Evolutionary conservation across 495 filamentous ascomycete genomes (phyloP), one percentile per base, ranked within the genome.

Genomic region (Parmelia sp.): DNA sequence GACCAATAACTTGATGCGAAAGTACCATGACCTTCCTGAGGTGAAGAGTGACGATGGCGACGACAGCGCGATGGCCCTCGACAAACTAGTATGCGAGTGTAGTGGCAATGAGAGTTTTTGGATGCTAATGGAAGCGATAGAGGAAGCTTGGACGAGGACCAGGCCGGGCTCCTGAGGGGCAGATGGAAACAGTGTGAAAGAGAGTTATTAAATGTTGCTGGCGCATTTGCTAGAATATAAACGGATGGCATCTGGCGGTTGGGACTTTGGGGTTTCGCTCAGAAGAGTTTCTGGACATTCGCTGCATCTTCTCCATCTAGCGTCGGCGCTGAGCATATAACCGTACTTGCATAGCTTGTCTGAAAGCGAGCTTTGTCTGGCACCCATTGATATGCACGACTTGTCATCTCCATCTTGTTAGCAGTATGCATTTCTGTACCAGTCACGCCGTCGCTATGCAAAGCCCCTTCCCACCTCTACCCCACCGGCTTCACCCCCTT

Each of bases 401-500:
- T 51, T 1, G 12, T 15, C 23, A 3, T 4, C 15, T 29, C 25
- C 15, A 51, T 11, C 1, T 12, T 12, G 4, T 7, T 23, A 3
- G 10, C 10, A 29, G 31, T 7, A 27, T 58, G 23, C 33, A 36
- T 11, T 21, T 0, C 23, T n/a, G 11, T 3, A 23, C 19, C 4
- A 23, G 19, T 29, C 53, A 59, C 47, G 44, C 64, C 59, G 23
- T 57, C 51, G 59, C 59, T 62, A 62, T 58, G 51, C 64, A 10
- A 15, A 3, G 57, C 62, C n/a, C 36, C 47, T 31, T 12, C 14
- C 21, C 12, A 33, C 53, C 33, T 25, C 45, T n/a, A 40, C 36
- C 60, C 33, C 57, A 90, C 65, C 6, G 91, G 91, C 80, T 98
- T 98, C 68, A 98, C 85, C 25, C 95, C 94, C 80, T 92, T 96